phyloP scores from a whole-genome alignment of 2,329 filamentous ascomycete species.

The Penicillium frequentans region DNA sequence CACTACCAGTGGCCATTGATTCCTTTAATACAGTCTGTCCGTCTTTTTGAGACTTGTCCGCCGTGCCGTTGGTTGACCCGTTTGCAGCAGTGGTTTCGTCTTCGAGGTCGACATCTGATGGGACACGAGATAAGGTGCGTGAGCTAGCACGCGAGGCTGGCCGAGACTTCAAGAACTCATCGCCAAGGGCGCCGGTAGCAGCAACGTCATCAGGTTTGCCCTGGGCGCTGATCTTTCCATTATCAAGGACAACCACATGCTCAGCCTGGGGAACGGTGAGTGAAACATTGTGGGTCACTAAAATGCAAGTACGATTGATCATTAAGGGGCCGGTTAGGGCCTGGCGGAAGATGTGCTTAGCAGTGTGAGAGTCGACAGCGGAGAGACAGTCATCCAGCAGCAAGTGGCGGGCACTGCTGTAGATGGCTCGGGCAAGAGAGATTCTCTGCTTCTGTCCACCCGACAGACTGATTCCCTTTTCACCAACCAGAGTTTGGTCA shows the following conservation, averaged over 20 bases:
- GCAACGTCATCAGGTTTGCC: slow-evolving; percentile 79
- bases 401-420: slow-evolving; percentile 88
- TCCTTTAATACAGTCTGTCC: slow-evolving; percentile 61
- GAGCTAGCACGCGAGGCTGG: slow-evolving; percentile 71
- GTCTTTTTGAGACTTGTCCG: slow-evolving; percentile 42
- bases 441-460: slow-evolving; percentile 98
- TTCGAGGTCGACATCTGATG: slow-evolving; percentile 63
- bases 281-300: slow-evolving; percentile 94
- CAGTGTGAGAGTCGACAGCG: slow-evolving; percentile 95
- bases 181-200: slow-evolving; percentile 81
- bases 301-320: slow-evolving; percentile 82
- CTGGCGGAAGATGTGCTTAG: slow-evolving; percentile 96
- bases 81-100: slow-evolving; percentile 46
- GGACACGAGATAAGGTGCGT: slow-evolving; percentile 71
- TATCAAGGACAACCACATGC: slow-evolving; percentile 81
- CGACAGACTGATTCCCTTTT: slow-evolving; percentile 95
- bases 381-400: slow-evolving; percentile 94
- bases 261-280: slow-evolving; percentile 79
- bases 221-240: slow-evolving; percentile 75
- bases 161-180: slow-evolving; percentile 76
- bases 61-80: slow-evolving; percentile 38
- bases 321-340: slow-evolving; percentile 89
- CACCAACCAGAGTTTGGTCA: slow-evolving; percentile 90
- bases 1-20: slow-evolving; percentile 77
- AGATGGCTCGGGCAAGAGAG: slow-evolving; percentile 93